Percentiles rank a stretch among this genome's conserved stretches.
These are phyloP conservation scores for Xylariales sp. DNA, from an alignment of 2,329 filamentous ascomycete genomes.

Conservation along the genomic window DNA sequence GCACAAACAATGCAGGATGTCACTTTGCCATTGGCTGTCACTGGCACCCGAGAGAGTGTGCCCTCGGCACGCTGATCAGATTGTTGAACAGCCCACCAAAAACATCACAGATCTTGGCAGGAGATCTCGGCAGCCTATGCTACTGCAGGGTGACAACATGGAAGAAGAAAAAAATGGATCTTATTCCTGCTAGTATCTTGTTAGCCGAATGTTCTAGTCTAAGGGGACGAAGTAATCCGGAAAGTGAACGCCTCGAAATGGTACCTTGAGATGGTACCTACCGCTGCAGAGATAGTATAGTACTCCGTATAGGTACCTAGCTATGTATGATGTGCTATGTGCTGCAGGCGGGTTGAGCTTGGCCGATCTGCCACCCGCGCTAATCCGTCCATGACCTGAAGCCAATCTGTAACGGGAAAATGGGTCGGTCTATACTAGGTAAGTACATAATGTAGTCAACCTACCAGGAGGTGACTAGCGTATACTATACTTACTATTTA, in stretches of 20 bases:
- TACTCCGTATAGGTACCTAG: too few species aligned
- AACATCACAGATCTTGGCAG: constrained; percentile 23
- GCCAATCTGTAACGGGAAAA: constrained; percentile 38
- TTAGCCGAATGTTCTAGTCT: too few species aligned
- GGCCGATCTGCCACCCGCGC: constrained; percentile 27
- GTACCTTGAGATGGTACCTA: too few species aligned
- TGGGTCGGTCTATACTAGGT: neutral
- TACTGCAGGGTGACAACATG: constrained; percentile 25
- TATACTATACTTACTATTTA: too few species aligned
- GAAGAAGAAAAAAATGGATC: constrained; percentile 3
- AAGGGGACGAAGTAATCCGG: neutral
- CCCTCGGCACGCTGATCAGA: neutral
- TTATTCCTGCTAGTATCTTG: neutral
- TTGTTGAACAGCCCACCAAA: constrained; percentile 1
- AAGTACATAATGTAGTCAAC: too few species aligned
- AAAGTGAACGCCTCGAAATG: neutral
- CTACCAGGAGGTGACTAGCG: too few species aligned
- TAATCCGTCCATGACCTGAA: constrained; percentile 34
- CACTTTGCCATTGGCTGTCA: constrained; percentile 22
- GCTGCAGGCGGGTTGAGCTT: constrained; percentile 18
- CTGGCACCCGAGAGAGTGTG: constrained; percentile 6
- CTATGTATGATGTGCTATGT: neutral
- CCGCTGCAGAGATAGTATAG: too few species aligned
- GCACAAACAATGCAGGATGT: constrained; percentile 27
- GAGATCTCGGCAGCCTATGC: constrained; percentile 22